Conservation (phyloP, 2,329 filamentous ascomycete genomes). For the Aureobasidium leucospermi region DNA sequence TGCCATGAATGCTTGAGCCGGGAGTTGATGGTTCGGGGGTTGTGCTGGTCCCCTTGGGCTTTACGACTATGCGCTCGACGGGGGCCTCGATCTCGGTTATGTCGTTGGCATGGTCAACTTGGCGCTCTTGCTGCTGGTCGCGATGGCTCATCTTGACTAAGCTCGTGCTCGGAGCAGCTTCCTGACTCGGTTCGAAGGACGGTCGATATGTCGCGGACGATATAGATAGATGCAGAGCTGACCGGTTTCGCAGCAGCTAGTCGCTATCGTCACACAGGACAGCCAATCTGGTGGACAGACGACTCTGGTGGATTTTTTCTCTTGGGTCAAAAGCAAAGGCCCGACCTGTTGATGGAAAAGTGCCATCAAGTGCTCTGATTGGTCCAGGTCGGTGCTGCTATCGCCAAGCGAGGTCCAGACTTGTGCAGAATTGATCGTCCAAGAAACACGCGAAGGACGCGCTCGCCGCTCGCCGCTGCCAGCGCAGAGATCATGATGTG, state of each 20-base stretch:
- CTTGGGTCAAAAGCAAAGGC: background rate
- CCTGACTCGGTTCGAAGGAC: background rate
- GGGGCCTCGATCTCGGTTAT: conserved; percentile 17
- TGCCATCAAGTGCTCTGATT: background rate
- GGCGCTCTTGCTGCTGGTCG: background rate
- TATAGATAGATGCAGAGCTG: no score
- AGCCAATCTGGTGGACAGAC: background rate
- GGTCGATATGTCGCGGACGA: background rate
- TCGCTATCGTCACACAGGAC: background rate
- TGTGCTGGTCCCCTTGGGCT: conserved; percentile 24
- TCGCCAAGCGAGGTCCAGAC: conserved; percentile 10
- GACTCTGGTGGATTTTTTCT: background rate
- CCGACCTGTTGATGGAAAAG: background rate
- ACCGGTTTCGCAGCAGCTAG: background rate
- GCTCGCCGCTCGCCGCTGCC: background rate
- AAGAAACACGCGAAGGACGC: background rate
- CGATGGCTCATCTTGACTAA: background rate
- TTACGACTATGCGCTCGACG: conserved; percentile 25
- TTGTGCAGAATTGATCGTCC: background rate
- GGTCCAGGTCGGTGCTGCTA: background rate
- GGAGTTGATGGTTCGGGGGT: conserved; percentile 19
- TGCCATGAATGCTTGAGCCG: conserved; percentile 16
- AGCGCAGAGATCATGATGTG: background rate
- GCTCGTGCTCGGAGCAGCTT: background rate
- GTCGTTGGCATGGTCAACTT: conserved; percentile 10